phyloP scores from a whole-genome alignment of 257 asterid genomes.

The Jaltomata sinuosa region DNA sequence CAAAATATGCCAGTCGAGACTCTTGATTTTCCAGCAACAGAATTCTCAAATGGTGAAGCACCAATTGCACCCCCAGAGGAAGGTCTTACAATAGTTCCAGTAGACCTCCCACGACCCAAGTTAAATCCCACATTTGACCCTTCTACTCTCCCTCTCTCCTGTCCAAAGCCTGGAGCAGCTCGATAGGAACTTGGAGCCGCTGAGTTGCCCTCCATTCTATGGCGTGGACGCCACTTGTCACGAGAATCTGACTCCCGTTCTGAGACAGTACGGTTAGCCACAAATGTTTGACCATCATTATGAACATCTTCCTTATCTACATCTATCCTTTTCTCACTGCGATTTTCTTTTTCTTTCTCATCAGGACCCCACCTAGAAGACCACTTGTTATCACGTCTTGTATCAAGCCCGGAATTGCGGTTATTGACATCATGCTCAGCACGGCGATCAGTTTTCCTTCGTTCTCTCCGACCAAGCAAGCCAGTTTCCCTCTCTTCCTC shows the following conservation, averaged over 20 bases:
- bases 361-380: slow-evolving; percentile 98
- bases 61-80: slow-evolving; percentile 50
- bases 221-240: slow-evolving; percentile 99
- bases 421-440: slow-evolving; percentile 57
- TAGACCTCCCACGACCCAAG: slow-evolving; percentile 84
- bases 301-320: slow-evolving; percentile 71
- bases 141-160: slow-evolving; percentile 68
- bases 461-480: slow-evolving; percentile 87
- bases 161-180: slow-evolving; percentile 95
- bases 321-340: slow-evolving; percentile 58
- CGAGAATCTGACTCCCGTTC: slow-evolving; percentile 90
- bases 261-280: slow-evolving; percentile 44
- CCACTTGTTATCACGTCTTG: slow-evolving; percentile 94
- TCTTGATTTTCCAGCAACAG: slow-evolving; percentile 40
- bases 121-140: slow-evolving; percentile 74
- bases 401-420: slow-evolving; percentile 67
- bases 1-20: slow-evolving; percentile 25
- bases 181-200: slow-evolving; percentile 60
- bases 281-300: slow-evolving; percentile 51
- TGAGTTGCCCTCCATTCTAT: slow-evolving; percentile 78
- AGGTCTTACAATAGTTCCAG: slow-evolving; percentile 34
- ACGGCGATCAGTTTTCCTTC: slow-evolving; percentile 83
- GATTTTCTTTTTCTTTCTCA: slow-evolving; percentile 83
- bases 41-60: slow-evolving; percentile 30
- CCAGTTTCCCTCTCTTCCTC: slow-evolving; percentile 99